phyloP scores from a whole-genome alignment of 306 rosid species.

The Fragaria nilgerrensis region DNA sequence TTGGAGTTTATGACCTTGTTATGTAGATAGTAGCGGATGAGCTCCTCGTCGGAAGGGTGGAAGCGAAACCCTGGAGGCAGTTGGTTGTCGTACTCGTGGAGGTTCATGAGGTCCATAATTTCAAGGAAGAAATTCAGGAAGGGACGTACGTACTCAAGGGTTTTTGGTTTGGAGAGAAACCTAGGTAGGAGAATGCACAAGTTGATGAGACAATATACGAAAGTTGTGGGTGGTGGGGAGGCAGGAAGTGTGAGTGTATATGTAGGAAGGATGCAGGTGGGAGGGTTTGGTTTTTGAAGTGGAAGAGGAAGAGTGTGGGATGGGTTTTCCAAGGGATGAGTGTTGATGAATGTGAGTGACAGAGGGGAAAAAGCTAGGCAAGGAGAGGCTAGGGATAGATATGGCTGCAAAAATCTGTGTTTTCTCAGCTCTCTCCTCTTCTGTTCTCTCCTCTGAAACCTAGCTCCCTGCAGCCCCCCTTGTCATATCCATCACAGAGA shows the following conservation, averaged over 20 bases:
- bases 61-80: conserved; percentile 94
- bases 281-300: background rate
- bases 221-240: background rate
- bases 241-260: background rate
- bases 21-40: conserved; percentile 79
- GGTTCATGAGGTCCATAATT: background rate
- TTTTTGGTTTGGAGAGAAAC: background rate
- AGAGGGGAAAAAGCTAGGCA: conserved; percentile 19
- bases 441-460: conserved; percentile 23
- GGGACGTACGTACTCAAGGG: background rate
- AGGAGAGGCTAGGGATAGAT: background rate
- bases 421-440: conserved; percentile 42
- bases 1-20: conserved; percentile 73
- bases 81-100: conserved; percentile 28
- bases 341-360: conserved; percentile 52
- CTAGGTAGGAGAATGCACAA: background rate
- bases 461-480: conserved; percentile 4
- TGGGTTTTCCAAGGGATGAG: conserved; percentile 49
- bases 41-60: conserved; percentile 97
- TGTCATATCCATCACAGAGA: conserved; percentile 19
- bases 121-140: too few relatives aligned
- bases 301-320: conserved; percentile 24
- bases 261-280: conserved; percentile 5
- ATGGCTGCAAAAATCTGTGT: conserved; percentile 46
- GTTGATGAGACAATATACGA: background rate